These are phyloP conservation scores for Lasiodiplodia hormozganensis DNA, from an alignment of 2,329 filamentous ascomycete species.

Conservation along the genomic window DNA sequence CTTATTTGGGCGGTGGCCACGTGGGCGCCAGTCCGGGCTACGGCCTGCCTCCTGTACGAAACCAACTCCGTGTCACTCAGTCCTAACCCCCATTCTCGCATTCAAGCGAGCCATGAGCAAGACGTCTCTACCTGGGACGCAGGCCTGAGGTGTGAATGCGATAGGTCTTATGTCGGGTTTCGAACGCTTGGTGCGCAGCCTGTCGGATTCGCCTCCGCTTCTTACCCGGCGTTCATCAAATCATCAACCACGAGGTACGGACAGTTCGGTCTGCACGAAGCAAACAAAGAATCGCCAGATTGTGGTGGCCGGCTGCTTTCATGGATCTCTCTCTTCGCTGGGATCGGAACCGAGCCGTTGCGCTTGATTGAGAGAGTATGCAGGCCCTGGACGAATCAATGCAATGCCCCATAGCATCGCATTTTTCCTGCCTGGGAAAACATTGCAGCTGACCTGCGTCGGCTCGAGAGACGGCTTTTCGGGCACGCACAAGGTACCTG, in stretches of 20 bases:
- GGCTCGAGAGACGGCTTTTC: neutral
- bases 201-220: constrained; percentile 7
- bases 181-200: constrained; percentile 16
- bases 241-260: constrained; percentile 5
- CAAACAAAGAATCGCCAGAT: constrained; percentile 4
- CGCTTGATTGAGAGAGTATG: neutral
- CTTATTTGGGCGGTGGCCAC: constrained; percentile 24
- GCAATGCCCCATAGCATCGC: neutral
- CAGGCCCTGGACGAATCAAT: constrained; percentile 17
- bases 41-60: constrained; percentile 14
- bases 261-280: constrained; percentile 11
- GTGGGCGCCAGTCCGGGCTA: constrained; percentile 23
- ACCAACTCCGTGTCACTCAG: constrained; percentile 15
- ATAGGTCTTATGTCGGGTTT: constrained; percentile 7
- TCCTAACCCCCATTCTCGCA: constrained; percentile 2
- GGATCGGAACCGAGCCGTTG: constrained; percentile 1
- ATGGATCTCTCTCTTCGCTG: constrained; percentile 5
- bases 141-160: constrained; percentile 6
- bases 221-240: constrained; percentile 14
- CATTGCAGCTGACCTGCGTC: constrained; percentile 20
- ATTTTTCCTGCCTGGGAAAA: neutral
- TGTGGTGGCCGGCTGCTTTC: neutral
- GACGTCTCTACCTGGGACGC: neutral
- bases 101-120: neutral
- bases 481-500: constrained; percentile 1